Base-by-base conservation (phyloP, 176 grass and related monocot genomes). In the Alopecurus myosuroides region DNA sequence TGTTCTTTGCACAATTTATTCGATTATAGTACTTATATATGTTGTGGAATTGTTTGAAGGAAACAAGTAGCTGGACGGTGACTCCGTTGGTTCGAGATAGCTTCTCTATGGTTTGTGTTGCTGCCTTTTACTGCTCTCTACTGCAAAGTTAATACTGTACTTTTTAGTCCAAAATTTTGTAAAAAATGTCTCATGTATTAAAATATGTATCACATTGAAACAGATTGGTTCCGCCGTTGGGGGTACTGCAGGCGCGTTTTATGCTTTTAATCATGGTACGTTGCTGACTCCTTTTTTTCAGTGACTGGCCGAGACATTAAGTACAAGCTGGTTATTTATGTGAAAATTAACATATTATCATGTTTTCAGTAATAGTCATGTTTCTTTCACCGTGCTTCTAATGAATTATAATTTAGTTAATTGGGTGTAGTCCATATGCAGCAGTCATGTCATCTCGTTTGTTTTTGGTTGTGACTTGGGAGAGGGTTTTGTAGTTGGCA, bases 161-260 rank as follows among this genome's bases (percentile, higher is more conserved):
- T 74, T 33, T 74, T 33, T 31, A 22, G 2, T 74, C 17, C 41
- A 23, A 9, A 22, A 33, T 63, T 63, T 44, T 19, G 1, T 4
- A 74, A 48, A 39, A n/a, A 11, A 29, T 65, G 2, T 31, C 50
- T 34, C 31, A 3, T 67, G 18, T 58, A 11, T 1, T 44, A 79
- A 48, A 62, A n/a, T 33, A n/a, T 3, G 15, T 30, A 17, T 48
- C 10, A 48, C 39, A 68, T 76, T 6, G 11, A 78, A 55, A 33
- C 83, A 98, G 96, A 98, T 98, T 83, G 96, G 96, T 81, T 90
- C 93, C 2, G 93, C 96, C 76, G 70, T 98, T 82, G 96, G 96
- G 81, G 96, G 89, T 4, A 95, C 83, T 77, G 85, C 96, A 44
- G 94, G 93, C 19, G 93, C 96, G 8, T 94, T 95, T 85, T 98